These are phyloP conservation scores for Tylopilus rubrobrunneus DNA, from an alignment of 768 basidiomycete genomes.

Conservation along the genomic window DNA sequence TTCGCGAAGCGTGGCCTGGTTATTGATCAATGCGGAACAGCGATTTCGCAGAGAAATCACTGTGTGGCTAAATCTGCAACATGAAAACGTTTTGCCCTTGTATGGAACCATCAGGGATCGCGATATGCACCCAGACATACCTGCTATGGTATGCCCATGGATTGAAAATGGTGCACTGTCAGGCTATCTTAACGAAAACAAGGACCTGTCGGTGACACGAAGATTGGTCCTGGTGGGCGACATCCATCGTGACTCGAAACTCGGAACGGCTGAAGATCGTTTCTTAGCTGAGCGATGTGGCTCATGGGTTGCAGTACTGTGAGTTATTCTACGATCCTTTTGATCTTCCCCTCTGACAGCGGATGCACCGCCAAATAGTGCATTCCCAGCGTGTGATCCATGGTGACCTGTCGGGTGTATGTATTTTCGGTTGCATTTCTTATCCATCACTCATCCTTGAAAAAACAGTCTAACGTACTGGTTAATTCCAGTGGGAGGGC, in stretches of 20 bases:
- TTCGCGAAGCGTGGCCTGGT: not conserved
- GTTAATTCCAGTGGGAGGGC: too few species aligned
- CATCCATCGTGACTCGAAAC: too few species aligned
- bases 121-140: not conserved
- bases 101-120: not conserved
- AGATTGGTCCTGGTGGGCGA: not conserved
- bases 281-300: not conserved
- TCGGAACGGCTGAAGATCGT: not conserved
- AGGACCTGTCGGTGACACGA: not conserved
- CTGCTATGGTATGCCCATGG: constrained; percentile 1
- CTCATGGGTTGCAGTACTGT: too few species aligned
- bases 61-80: not conserved
- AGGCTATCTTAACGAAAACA: not conserved
- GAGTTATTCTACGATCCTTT: too few species aligned
- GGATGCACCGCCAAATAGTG: too few species aligned
- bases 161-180: not conserved
- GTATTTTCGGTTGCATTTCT: too few species aligned
- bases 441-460: too few species aligned
- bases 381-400: too few species aligned
- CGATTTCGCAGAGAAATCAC: not conserved
- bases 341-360: too few species aligned
- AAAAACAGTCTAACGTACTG: too few species aligned
- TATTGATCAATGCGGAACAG: not conserved
- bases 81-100: not conserved
- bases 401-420: too few species aligned